phyloP scores from a whole-genome alignment of 768 basidiomycete species.

The Pilatotrama ljubarskyi region DNA sequence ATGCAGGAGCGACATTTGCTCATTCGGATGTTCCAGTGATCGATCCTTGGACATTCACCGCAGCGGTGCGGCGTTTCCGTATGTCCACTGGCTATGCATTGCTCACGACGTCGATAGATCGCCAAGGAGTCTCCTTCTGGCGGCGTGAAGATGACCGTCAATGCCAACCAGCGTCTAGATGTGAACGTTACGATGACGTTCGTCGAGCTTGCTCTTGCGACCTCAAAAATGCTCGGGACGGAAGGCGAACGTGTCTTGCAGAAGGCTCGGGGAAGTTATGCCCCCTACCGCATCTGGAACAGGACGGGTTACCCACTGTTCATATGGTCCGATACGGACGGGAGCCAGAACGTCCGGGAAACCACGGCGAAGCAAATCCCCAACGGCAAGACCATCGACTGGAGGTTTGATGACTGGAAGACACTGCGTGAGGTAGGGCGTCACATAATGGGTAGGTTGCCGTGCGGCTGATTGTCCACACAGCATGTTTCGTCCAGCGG shows the following conservation, averaged over 20 bases:
- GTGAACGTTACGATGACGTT: conserved; percentile 90
- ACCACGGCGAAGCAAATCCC: conserved; percentile 58
- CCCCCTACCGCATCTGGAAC: conserved; percentile 92
- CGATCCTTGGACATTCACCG: conserved; percentile 91
- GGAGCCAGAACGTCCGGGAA: conserved; percentile 46
- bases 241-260: conserved; percentile 72
- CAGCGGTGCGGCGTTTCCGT: conserved; percentile 48
- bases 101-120: conserved; percentile 42
- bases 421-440: conserved; percentile 81
- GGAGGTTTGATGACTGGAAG: conserved; percentile 97
- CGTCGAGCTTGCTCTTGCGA: conserved; percentile 78
- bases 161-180: conserved; percentile 83
- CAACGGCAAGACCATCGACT: conserved; percentile 79
- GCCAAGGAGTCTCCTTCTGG: conserved; percentile 50
- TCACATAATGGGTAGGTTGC: background rate
- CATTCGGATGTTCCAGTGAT: conserved; percentile 54
- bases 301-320: conserved; percentile 84
- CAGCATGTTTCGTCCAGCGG: conserved; percentile 51
- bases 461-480: background rate
- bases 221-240: conserved; percentile 68
- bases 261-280: conserved; percentile 82
- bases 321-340: conserved; percentile 83
- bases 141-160: conserved; percentile 59
- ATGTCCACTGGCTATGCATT: background rate
- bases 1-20: background rate